These are phyloP conservation scores for Kwoniella bestiolae DNA, from an alignment of 768 basidiomycete species.

Conservation along the genomic window DNA sequence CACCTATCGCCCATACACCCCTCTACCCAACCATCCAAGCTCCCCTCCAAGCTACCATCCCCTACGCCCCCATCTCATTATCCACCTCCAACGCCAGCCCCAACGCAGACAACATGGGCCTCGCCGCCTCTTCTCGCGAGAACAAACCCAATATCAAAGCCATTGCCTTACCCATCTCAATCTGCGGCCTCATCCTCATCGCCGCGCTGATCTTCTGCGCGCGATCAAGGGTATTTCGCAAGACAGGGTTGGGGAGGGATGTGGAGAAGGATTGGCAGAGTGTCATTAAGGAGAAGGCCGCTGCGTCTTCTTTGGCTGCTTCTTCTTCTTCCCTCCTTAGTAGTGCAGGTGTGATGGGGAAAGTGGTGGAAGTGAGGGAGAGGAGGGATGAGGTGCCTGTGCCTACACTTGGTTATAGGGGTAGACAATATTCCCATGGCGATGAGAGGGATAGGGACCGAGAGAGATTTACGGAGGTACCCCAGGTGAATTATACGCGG, in stretches of 20 bases:
- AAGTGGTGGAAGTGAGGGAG: conserved; percentile 16
- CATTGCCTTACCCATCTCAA: conserved; percentile 31
- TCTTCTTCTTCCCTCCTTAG: background rate
- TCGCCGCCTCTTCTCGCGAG: too few relatives aligned
- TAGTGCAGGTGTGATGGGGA: background rate
- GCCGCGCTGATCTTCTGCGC: conserved; percentile 29
- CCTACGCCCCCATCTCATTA: background rate
- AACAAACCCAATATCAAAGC: conserved; percentile 20
- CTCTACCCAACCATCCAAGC: background rate
- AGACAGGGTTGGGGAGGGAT: conserved; percentile 9
- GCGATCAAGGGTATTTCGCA: conserved; percentile 12
- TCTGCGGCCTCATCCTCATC: conserved; percentile 29
- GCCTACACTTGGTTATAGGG: conserved; percentile 9
- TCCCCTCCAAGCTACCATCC: conserved; percentile 11
- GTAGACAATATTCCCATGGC: background rate
- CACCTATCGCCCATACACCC: background rate
- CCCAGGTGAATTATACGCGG: conserved; percentile 9
- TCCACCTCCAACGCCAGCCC: background rate
- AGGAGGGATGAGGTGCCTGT: conserved; percentile 1
- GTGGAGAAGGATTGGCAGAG: conserved; percentile 17
- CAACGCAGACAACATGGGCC: background rate
- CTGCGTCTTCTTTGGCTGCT: background rate
- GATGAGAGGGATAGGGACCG: background rate
- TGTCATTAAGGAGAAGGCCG: conserved; percentile 19
- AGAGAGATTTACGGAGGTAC: conserved; percentile 16